Conservation (phyloP, 768 basidiomycete genomes). For the Tephrocybe sp. region DNA sequence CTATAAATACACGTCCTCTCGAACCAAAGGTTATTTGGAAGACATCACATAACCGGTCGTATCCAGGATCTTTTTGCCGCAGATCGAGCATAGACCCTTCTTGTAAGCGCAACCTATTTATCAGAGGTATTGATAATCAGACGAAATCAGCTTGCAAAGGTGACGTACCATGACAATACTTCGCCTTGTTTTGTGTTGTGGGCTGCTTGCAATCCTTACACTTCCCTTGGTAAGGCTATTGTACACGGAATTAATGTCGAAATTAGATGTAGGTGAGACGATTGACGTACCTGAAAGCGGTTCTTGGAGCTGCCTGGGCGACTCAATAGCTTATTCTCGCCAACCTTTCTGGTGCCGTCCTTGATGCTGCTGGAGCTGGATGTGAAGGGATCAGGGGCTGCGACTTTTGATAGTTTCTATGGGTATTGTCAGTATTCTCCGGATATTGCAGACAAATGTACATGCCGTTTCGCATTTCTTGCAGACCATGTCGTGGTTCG, state of each 20-base stretch:
- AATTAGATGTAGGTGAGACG: slow-evolving; percentile 17
- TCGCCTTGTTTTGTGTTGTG: slow-evolving; percentile 81
- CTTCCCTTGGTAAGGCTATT: slow-evolving; percentile 79
- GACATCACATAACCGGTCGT: slow-evolving; percentile 85
- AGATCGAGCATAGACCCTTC: slow-evolving; percentile 84
- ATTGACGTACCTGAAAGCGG: slow-evolving; percentile 62
- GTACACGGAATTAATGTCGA: slow-evolving; percentile 19
- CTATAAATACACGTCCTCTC: slow-evolving; percentile 10
- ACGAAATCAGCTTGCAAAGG: slow-evolving; percentile 2
- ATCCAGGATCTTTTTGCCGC: slow-evolving; percentile 83
- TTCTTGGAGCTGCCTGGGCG: slow-evolving; percentile 72
- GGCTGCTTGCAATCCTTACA: slow-evolving; percentile 87
- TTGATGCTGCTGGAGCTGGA: slow-evolving; percentile 73
- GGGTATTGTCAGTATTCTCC: slow-evolving; percentile 17
- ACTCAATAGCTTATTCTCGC: slow-evolving; percentile 79
- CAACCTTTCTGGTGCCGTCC: slow-evolving; percentile 76
- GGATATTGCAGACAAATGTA: slow-evolving; percentile 17
- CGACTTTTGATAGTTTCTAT: slow-evolving; percentile 89
- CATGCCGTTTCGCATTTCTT: slow-evolving; percentile 78
- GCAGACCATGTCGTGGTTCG: slow-evolving; percentile 66
- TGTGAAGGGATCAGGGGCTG: slow-evolving; percentile 85
- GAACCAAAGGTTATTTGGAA: slow-evolving; percentile 50
- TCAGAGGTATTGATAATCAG: slow-evolving; percentile 8
- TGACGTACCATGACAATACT: slow-evolving; percentile 81
- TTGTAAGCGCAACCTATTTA: slow-evolving; percentile 79